Evolutionary conservation across 169 alveolate genomes (phyloP), one percentile per base, ranked within the genome.

Genomic region (Plasmodium billcollinsi): DNA sequence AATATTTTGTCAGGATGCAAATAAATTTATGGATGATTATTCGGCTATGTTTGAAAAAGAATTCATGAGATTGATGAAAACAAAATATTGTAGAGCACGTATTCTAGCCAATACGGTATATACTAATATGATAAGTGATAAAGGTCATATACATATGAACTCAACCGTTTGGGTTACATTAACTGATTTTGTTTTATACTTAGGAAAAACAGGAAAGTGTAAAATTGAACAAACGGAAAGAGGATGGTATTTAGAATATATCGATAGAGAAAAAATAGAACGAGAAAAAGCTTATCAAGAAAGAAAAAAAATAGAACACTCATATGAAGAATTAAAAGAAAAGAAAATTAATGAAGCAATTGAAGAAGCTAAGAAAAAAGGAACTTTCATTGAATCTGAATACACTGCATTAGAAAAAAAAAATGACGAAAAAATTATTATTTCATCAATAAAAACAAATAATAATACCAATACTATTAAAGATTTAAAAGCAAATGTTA

Each of bases 121-220:
- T 74, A 95, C 96, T 74, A 97, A 97, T 74, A 73, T 97, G 89
- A 95, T 97, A 59, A 94, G 97, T 65, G 98, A 97, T 75, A 95
- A 96, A 59, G 94, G 97, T 62, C 99, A 97, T 78, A 97, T 97
- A 39, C 99, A 97, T 88, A 97, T 97, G 99, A 97, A 97, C 72
- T 95, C 98, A 70, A 97, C 99, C 15, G 96, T 94, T n/a, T 97
- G 99, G 99, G 98, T 97, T 26, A 96, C 98, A 20, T 93, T 96
- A 5, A 93, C 98, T 26, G 97, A 96, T 73, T 96, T 96, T 73
- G 95, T 93, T 66, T 94, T 95, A 88, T 97, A 97, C 91, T 75
- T 97, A 83, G 98, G 98, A n/a, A 89, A 96, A 39, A 96, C 97
- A 18, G 96, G 97, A 24, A 97, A 97, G 92, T 97, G 98, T 76